phyloP scores from a whole-genome alignment of 768 basidiomycete species.

The Pleurotus salmoneostramineus region DNA sequence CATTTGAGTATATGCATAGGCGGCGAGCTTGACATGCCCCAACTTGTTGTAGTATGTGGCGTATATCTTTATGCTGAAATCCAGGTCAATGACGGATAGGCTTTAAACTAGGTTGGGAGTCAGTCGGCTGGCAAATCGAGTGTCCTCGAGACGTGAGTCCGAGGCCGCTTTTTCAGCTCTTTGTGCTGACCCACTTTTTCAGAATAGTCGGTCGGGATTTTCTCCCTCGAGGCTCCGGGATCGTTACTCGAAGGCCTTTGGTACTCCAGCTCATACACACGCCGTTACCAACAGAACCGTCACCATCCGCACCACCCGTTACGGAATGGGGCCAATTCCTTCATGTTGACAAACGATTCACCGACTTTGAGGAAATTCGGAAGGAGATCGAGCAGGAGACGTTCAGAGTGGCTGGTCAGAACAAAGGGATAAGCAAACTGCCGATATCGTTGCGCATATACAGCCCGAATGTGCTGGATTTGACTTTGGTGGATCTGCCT shows the following conservation, averaged over 20 bases:
- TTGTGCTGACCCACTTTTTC: conserved; percentile 1
- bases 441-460: conserved; percentile 96
- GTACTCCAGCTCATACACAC: conserved; percentile 96
- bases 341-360: conserved; percentile 93
- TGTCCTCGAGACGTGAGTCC: conserved; percentile 87
- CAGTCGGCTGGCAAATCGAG: conserved; percentile 97
- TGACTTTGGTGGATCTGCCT: conserved; percentile 95
- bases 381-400: conserved; percentile 99
- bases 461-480: conserved; percentile 91
- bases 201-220: conserved; percentile 95
- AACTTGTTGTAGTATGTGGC: conserved; percentile 76
- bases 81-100: conserved; percentile 11
- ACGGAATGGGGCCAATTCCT: conserved; percentile 97
- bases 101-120: conserved; percentile 72
- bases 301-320: conserved; percentile 41
- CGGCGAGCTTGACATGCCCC: conserved; percentile 91
- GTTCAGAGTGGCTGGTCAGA: conserved; percentile 94
- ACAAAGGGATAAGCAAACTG: conserved; percentile 95
- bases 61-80: background rate
- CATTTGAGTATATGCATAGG: conserved; percentile 37
- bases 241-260: conserved; percentile 94
- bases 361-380: conserved; percentile 92
- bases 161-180: conserved; percentile 9
- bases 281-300: conserved; percentile 51
- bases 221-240: conserved; percentile 85